phyloP scores from a whole-genome alignment of 2,329 filamentous ascomycete genomes.

The Exophiala sideris region DNA sequence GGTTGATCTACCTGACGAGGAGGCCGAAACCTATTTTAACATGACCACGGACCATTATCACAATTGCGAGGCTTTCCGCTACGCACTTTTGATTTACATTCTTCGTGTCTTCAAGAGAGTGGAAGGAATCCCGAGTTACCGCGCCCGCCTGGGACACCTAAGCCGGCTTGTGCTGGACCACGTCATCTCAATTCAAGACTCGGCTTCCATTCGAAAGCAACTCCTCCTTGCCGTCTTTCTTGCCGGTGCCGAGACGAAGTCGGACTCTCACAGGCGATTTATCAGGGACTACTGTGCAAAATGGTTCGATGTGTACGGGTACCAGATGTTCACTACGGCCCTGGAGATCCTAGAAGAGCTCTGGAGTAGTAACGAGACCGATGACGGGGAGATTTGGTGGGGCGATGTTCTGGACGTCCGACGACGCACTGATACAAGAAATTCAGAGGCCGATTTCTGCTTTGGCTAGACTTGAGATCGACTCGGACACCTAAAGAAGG shows the following conservation, averaged over 20 bases:
- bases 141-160: background rate
- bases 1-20: background rate
- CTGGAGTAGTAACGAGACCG: background rate
- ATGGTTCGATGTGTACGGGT: background rate
- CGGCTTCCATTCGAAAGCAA: background rate
- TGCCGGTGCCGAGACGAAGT: background rate
- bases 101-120: background rate
- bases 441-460: conserved; percentile 1
- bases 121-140: background rate
- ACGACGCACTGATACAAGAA: background rate
- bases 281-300: background rate
- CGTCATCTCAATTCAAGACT: background rate
- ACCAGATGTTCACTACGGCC: background rate
- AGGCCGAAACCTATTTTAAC: background rate
- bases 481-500: too few species aligned
- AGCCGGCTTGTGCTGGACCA: background rate
- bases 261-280: background rate
- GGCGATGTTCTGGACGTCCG: background rate
- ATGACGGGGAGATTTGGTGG: background rate
- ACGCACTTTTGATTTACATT: background rate
- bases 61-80: background rate
- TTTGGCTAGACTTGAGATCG: background rate
- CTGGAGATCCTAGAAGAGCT: background rate
- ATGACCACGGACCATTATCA: background rate
- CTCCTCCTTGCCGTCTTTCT: background rate